These are phyloP conservation scores for Rhodomyrtus tomentosa DNA, from an alignment of 345 rosid genomes.

Conservation along the genomic window DNA sequence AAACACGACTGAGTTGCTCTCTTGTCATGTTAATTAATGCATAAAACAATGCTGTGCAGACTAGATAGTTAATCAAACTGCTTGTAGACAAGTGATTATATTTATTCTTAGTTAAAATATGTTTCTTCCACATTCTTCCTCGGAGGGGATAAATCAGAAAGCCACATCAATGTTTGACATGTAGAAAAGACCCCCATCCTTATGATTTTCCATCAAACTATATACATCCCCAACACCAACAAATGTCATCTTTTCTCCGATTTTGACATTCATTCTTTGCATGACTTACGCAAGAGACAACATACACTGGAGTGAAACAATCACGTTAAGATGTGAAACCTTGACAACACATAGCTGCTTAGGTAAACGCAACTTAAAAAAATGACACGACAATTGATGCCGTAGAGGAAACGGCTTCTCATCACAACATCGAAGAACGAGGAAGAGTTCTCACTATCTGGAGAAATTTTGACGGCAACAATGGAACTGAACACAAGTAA, in stretches of 20 bases:
- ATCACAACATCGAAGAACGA: background rate
- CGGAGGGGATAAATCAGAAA: background rate
- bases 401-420: background rate
- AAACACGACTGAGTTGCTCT: background rate
- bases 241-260: background rate
- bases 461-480: background rate
- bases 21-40: background rate
- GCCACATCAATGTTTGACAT: background rate
- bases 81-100: background rate
- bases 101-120: background rate
- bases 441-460: background rate
- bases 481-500: background rate
- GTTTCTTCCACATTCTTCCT: background rate
- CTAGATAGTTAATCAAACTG: background rate
- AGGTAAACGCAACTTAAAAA: background rate
- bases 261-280: background rate
- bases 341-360: background rate
- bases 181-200: background rate
- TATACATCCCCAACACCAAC: background rate
- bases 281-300: background rate
- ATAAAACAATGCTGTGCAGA: background rate
- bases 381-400: background rate
- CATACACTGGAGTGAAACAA: background rate
- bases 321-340: background rate
- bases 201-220: background rate